Percentiles rank a stretch among this genome's conserved stretches.
These are phyloP conservation scores for Tuber indicum DNA, from an alignment of 495 filamentous ascomycete species.

Conservation along the genomic window DNA sequence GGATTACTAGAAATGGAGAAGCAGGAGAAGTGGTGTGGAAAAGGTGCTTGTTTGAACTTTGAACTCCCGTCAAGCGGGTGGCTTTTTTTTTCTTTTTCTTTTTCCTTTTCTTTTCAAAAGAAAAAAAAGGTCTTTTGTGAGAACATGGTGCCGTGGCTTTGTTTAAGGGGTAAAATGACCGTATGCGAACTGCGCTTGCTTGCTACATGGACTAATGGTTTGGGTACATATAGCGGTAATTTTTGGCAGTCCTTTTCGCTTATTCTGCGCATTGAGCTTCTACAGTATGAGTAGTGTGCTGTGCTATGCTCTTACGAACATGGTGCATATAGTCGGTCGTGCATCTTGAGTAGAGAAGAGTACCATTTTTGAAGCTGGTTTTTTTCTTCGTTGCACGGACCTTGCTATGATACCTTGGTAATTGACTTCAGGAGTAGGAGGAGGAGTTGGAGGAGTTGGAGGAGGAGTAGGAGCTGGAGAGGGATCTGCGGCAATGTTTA, in stretches of 20 bases:
- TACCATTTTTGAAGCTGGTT: neutral
- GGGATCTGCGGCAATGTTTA: neutral
- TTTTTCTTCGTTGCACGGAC: neutral
- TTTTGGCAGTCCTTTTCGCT: neutral
- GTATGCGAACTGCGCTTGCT: neutral
- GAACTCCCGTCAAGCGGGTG: neutral
- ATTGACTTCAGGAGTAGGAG: neutral
- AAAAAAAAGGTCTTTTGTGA: neutral
- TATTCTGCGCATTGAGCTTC: neutral
- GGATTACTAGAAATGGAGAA: neutral
- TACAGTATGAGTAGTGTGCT: neutral
- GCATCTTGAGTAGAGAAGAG: neutral
- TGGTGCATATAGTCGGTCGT: neutral
- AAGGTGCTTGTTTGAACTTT: neutral
- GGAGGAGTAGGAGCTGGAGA: neutral
- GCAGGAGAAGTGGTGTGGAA: neutral
- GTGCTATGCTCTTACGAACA: neutral
- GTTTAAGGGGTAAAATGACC: neutral
- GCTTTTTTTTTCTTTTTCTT: neutral
- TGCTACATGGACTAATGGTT: neutral
- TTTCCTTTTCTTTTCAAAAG: neutral
- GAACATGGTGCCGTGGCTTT: neutral
- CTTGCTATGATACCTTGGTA: neutral
- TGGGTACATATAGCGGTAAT: neutral
- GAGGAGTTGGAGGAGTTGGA: neutral